Evolutionary conservation across 305 asterid species (phyloP), one percentile per base, ranked within the genome.

Genomic region (Plantago lanceolata): DNA sequence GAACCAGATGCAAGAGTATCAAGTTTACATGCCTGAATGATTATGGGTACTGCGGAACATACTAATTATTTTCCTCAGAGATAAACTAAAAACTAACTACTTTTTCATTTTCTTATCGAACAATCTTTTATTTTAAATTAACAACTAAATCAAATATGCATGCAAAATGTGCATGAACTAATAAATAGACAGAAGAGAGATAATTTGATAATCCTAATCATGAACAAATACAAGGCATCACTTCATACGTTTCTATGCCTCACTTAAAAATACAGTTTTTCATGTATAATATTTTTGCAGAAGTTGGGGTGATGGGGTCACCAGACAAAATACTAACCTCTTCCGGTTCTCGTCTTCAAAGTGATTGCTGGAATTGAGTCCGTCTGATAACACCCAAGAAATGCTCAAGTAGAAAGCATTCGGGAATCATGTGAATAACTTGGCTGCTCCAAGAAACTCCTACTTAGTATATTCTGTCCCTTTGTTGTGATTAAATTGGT

Each of bases 401-500:
- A 24, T 24, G 28, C 28, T 24, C 28, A 24, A 24, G 28, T 24
- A 24, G 19, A 26, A 19, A 54, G 40, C 40, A 15, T 11, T 40
- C 16, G 29, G 45, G 45, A 40, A 40, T 40, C 15, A 3, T 40
- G 11, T 40, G 3, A 40, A 2, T 40, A 40, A 9, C 15, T 40
- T 40, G 45, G 14, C 14, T 33, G 15, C 14, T 40, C 45, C 45
- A 40, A 40, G 45, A 9, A 40, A 40, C 15, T 12, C 45, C 11
- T 40, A 40, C 11, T 7, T 29, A 16, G 21, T 21, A 56, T 28
- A 20, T 63, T 65, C 70, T 43, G 63, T 33, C 62, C 59, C 68
- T 40, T 69, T 66, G 53, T 72, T 73, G 40, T 68, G 76, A 72
- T 68, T 52, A 69, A 70, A 73, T 35, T 73, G 72, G 69, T 73